phyloP scores from a whole-genome alignment of 768 basidiomycete species.

The Chalciporus sphaerocephalus region DNA sequence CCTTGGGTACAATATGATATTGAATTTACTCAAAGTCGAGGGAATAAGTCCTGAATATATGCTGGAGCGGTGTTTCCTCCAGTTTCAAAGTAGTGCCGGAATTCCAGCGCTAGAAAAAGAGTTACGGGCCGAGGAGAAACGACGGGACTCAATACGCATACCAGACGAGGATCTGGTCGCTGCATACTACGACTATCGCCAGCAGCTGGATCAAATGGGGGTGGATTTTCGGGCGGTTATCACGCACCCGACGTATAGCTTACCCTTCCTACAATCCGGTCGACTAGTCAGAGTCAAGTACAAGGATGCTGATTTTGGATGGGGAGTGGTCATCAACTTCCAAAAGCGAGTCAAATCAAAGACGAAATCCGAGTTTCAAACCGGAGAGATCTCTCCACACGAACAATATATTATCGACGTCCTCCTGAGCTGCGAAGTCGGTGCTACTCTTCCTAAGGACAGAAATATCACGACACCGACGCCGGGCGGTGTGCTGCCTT shows the following conservation, averaged over 20 bases:
- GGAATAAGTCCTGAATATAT: constrained; percentile 98
- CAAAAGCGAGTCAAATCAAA: constrained; percentile 84
- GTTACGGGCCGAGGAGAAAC: constrained; percentile 65
- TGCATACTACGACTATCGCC: constrained; percentile 90
- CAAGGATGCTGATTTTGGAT: constrained; percentile 86
- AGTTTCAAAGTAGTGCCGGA: constrained; percentile 93
- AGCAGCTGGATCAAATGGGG: constrained; percentile 86
- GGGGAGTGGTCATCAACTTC: constrained; percentile 93
- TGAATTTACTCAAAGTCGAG: constrained; percentile 98
- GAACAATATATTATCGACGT: constrained; percentile 94
- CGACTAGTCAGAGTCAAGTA: constrained; percentile 90
- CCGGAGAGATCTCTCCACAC: constrained; percentile 73
- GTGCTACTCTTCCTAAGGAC: constrained; percentile 57
- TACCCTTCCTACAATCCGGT: constrained; percentile 91
- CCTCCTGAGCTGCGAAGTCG: constrained; percentile 72
- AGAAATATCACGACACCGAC: constrained; percentile 50
- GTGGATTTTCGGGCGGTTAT: constrained; percentile 89
- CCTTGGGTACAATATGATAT: constrained; percentile 97
- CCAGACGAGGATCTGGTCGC: constrained; percentile 79
- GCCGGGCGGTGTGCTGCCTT: constrained; percentile 73
- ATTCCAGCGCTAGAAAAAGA: constrained; percentile 85
- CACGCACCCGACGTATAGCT: constrained; percentile 91
- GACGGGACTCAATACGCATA: constrained; percentile 60
- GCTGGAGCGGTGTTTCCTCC: constrained; percentile 96
- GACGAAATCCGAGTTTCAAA: constrained; percentile 61